Base-by-base conservation (phyloP, 371 early-diverging fungal genomes). In the Mucor racemosus region DNA sequence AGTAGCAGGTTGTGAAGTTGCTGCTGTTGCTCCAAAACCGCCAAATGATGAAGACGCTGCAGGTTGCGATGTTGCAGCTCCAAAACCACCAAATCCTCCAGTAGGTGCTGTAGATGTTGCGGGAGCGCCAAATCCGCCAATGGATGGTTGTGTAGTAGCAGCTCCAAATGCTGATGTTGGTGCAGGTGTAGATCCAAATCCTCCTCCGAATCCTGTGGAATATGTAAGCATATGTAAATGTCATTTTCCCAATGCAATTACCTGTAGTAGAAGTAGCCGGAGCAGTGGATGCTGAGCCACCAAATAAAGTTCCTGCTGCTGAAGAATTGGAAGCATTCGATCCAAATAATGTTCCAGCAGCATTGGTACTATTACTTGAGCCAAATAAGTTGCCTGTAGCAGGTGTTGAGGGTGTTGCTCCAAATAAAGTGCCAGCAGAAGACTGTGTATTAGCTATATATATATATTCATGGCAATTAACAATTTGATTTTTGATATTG, bases 261-360 rank as follows among this genome's bases (percentile, higher is more conserved):
- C 50, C 50, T 4, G 71, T 54, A 19, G 53, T 68, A 68, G 5
- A 76, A 55, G 36, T 68, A 58, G n/a, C 69, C 66, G 5, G 76
- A 60, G 36, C 68, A 48, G n/a, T 68, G 46, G 44, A 67, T 57
- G 63, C 69, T 15, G 74, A 72, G 42, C 78, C 83, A 62, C 80
- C 80, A 71, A 78, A 65, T 35, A 78, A 65, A 7, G 71, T 73
- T 26, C 69, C 70, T 42, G 82, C 85, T 60, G 84, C 71, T 35
- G 67, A 66, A 17, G 76, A 54, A 38, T 62, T 68, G 36, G 31
- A 48, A 21, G 60, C 46, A 34, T 54, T 72, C 7, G 61, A 48
- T 31, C 72, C 68, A 54, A 68, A 72, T 10, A 72, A 56, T 38
- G 65, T 65, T 2, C 72, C 72, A 39, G 72, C 62, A 58, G 72